Evolutionary conservation across 306 rosid genomes (phyloP).

Genomic region (Betula pendula): DNA sequence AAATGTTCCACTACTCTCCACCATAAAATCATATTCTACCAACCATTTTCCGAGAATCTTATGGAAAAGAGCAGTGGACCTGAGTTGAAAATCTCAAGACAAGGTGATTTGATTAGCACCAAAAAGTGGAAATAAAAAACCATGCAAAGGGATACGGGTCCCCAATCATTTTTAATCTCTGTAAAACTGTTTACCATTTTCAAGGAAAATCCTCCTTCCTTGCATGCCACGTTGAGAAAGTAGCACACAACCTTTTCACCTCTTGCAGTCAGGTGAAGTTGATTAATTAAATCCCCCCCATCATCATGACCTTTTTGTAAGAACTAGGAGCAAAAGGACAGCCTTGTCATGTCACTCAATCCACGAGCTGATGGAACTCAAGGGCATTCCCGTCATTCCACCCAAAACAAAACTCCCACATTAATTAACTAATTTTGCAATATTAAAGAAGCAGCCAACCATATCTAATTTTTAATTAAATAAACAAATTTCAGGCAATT

Average conservation of each 20-base stretch:
- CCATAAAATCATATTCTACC: too few relatives aligned
- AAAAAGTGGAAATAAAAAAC: background rate
- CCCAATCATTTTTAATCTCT: background rate
- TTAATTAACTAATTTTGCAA: background rate
- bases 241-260: conserved; percentile 10
- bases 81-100: too few relatives aligned
- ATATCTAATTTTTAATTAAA: background rate
- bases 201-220: conserved; percentile 35
- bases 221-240: conserved; percentile 42
- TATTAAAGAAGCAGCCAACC: too few relatives aligned
- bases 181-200: conserved; percentile 34
- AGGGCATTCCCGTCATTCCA: conserved; percentile 18
- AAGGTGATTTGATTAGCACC: background rate
- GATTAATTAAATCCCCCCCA: conserved; percentile 35
- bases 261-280: conserved; percentile 8
- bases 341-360: conserved; percentile 27
- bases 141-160: too few relatives aligned
- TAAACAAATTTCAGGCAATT: background rate
- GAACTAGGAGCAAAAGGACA: conserved; percentile 35
- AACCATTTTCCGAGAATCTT: too few relatives aligned
- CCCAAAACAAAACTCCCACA: background rate
- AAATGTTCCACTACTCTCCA: too few relatives aligned
- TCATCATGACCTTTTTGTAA: conserved; percentile 29
- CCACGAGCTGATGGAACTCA: conserved; percentile 15
- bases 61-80: too few relatives aligned